Evolutionary conservation across 495 filamentous ascomycete genomes (phyloP), one percentile per base, ranked within the genome.

Genomic region (Xylaria acuta): DNA sequence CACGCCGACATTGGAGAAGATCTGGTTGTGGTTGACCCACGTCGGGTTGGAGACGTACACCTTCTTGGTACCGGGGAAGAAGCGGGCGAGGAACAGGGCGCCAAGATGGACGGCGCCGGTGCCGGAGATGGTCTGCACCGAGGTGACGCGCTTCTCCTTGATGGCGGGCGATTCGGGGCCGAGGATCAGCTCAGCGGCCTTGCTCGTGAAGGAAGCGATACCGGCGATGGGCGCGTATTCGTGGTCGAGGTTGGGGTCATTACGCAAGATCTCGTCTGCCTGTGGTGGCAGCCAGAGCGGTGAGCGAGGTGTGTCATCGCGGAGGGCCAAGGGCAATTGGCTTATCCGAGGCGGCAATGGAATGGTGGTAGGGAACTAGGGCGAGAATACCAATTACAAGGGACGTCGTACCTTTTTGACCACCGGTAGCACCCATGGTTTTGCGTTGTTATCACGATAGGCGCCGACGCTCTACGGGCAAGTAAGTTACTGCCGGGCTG

Each of bases 1-100:
- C 36, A 98, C 84, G 77, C 87, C 83, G 80, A 98, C 94, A 81
- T 99, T 99, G 78, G 86, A 87, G 86, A 99, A 97, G 85, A 99
- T 97, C 81, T 99, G 96, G 86, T 95, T 89, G 89, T 99, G 96
- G 83, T 99, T 99, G 70, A 92, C 93, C 96, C 96, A 99, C 59
- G 96, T 99, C 67, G 96, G 96, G 76, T 91, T 91, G 77, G 94
- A 97, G 82, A 98, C 87, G 85, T 97, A 97, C 82, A 97, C 88
- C 70, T 88, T 85, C 77, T 91, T 91, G 78, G 87, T 87, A 32
- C 86, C 84, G 73, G 86, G 87, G 83, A 90, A 94, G 85, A 94
- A 94, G 77, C 87, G 90, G 64, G 91, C 85, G 66, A 98, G 90
- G 86, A 98, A 97, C 71, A 94, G 87, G 70, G 91, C 93, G 67